phyloP scores from a whole-genome alignment of 2,329 filamentous ascomycete species.

The Colletotrichum cuscutae region DNA sequence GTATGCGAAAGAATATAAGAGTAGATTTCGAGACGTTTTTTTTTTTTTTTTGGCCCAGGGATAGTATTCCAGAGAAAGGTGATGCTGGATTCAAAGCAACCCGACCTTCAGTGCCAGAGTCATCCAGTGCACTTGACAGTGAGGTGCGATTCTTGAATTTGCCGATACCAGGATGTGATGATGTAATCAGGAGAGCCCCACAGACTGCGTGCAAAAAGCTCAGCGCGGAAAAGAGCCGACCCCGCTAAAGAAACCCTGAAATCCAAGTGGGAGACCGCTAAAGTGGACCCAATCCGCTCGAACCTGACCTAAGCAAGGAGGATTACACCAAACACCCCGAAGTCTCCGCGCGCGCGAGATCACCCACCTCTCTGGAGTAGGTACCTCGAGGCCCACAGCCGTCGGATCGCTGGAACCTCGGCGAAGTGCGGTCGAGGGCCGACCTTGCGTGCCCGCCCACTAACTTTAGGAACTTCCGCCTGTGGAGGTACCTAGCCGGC shows the following conservation, averaged over 20 bases:
- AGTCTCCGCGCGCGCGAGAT: conserved; percentile 1
- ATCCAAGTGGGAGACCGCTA: conserved; percentile 12
- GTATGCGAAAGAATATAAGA: not conserved
- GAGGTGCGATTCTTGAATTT: conserved; percentile 4
- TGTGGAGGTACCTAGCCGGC: not conserved
- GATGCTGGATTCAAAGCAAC: not conserved
- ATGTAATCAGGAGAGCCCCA: conserved; percentile 24
- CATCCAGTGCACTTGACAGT: not conserved
- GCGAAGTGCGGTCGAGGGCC: conserved; percentile 17
- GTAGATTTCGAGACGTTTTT: not conserved
- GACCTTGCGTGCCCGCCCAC: not conserved
- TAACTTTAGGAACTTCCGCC: not conserved
- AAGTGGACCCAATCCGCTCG: not conserved
- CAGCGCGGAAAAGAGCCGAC: conserved; percentile 7
- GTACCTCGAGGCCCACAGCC: no score
- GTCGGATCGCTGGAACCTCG: conserved; percentile 25
- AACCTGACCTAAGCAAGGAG: not conserved
- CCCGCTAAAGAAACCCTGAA: conserved; percentile 31
- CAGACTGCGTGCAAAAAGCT: not conserved
- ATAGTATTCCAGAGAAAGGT: not conserved
- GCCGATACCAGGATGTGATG: conserved; percentile 27
- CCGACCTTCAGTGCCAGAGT: not conserved
- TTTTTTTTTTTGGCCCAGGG: no score
- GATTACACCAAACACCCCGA: not conserved
- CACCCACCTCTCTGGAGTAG: not conserved